Conservation (phyloP, 495 filamentous ascomycete species). For the Hypoxylon fragiforme region DNA sequence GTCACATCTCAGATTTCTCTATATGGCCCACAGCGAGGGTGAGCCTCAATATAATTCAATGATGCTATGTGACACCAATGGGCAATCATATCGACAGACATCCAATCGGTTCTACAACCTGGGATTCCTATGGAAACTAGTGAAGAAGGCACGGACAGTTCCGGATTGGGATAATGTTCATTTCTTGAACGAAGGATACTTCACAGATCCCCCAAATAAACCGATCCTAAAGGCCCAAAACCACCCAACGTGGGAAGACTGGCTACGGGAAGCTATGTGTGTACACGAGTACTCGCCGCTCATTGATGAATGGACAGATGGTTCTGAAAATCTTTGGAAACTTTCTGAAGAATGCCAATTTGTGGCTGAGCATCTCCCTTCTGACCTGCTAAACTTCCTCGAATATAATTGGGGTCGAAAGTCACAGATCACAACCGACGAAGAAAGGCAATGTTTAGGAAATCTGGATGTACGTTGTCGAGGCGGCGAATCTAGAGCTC, state of each 20-base stretch:
- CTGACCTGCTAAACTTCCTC: constrained; percentile 36
- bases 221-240: too few relatives aligned
- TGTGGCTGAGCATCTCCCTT: constrained; percentile 32
- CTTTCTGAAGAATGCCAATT: constrained; percentile 35
- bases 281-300: too few relatives aligned
- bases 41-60: constrained; percentile 4
- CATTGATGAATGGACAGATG: too few relatives aligned
- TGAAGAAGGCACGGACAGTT: constrained; percentile 5
- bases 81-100: background rate
- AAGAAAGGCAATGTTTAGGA: background rate
- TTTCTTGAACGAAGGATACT: constrained; percentile 26
- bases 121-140: constrained; percentile 30
- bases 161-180: constrained; percentile 1
- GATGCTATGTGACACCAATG: constrained; percentile 8
- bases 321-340: background rate
- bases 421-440: background rate
- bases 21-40: constrained; percentile 27
- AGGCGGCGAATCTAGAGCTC: background rate
- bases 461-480: constrained; percentile 21
- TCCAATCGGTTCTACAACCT: constrained; percentile 16
- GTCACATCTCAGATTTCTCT: constrained; percentile 39
- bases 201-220: constrained; percentile 9
- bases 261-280: too few relatives aligned
- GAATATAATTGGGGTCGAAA: constrained; percentile 19
- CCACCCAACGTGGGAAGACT: constrained; percentile 22